Percentiles rank a stretch among this genome's conserved stretches.
These are phyloP conservation scores for Saccharomycopsis synnaedendra DNA, from an alignment of 805 yeast genomes.

Conservation along the genomic window DNA sequence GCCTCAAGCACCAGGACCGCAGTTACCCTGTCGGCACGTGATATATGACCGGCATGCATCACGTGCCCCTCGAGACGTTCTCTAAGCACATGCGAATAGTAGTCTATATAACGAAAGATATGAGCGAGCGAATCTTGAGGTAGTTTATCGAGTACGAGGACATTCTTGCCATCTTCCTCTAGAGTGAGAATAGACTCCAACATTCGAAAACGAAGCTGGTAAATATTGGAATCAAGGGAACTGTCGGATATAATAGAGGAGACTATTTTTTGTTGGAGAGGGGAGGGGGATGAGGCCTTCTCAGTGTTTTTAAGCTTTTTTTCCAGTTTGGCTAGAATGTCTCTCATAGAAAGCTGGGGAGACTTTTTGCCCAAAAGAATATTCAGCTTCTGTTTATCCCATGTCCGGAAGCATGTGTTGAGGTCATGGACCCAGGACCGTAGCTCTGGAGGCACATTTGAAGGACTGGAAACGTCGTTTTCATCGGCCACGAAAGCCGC, in stretches of 20 bases:
- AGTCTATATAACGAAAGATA: constrained; percentile 10
- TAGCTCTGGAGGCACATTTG: background rate
- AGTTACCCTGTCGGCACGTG: no score
- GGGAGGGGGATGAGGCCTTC: no score
- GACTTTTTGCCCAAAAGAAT: background rate
- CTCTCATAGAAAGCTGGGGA: no score
- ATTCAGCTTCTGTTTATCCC: constrained; percentile 9
- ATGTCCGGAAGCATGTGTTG: constrained; percentile 2
- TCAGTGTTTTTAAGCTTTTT: no score
- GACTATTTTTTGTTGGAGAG: no score
- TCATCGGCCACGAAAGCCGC: constrained; percentile 2
- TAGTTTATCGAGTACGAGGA: no score
- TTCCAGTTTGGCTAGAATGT: no score
- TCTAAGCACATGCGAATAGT: constrained; percentile 21
- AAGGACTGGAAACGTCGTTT: background rate
- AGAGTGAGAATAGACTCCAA: background rate
- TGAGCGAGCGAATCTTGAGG: no score
- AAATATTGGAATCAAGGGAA: constrained; percentile 8
- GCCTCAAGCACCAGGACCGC: no score
- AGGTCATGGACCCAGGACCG: constrained; percentile 4
- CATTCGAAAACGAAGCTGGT: constrained; percentile 5
- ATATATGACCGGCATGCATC: no score
- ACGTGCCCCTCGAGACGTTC: constrained; percentile 15
- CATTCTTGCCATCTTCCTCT: no score
- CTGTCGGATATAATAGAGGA: no score